A percentile compares a stretch with the other conserved stretches of the same genome.
Evolutionary conservation across 495 filamentous ascomycete species (phyloP).

Genomic region (Ramalina peruviana): DNA sequence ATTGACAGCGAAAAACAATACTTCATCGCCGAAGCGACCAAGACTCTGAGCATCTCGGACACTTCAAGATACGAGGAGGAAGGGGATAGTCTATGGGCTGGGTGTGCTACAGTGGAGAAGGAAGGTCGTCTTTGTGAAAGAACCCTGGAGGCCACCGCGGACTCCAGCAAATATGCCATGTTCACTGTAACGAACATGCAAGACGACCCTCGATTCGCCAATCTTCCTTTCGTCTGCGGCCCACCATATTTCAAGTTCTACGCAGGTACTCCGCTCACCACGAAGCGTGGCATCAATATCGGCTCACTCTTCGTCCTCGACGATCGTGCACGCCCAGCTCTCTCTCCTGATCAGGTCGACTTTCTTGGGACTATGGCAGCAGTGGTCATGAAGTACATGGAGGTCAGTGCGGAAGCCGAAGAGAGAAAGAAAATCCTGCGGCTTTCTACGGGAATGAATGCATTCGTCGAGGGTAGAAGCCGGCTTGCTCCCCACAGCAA

Average conservation of each 20-base stretch:
- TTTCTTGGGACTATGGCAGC: constrained; percentile 34
- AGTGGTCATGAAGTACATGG: constrained; percentile 51
- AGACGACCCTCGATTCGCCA: constrained; percentile 27
- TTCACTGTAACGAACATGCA: constrained; percentile 24
- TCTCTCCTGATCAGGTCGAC: constrained; percentile 25
- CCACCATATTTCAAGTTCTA: constrained; percentile 33
- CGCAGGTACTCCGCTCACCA: constrained; percentile 46
- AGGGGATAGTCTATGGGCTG: constrained; percentile 31
- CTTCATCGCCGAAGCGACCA: constrained; percentile 41
- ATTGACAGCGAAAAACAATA: constrained; percentile 31
- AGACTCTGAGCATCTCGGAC: constrained; percentile 23
- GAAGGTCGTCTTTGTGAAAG: constrained; percentile 34
- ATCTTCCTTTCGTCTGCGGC: constrained; percentile 27
- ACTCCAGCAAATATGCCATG: background rate
- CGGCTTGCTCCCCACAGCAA: background rate
- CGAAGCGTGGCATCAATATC: constrained; percentile 52
- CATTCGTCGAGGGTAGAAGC: constrained; percentile 43
- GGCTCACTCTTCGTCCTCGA: constrained; percentile 59
- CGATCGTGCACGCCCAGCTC: constrained; percentile 23
- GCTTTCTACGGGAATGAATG: constrained; percentile 46
- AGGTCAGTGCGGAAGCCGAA: constrained; percentile 39
- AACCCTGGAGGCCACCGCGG: constrained; percentile 11
- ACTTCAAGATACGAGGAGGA: constrained; percentile 21
- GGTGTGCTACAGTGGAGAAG: constrained; percentile 27
- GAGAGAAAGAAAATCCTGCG: constrained; percentile 43